These are phyloP conservation scores for Neopestalotiopsis sp. DNA, from an alignment of 2,329 filamentous ascomycete species.

Conservation along the genomic window DNA sequence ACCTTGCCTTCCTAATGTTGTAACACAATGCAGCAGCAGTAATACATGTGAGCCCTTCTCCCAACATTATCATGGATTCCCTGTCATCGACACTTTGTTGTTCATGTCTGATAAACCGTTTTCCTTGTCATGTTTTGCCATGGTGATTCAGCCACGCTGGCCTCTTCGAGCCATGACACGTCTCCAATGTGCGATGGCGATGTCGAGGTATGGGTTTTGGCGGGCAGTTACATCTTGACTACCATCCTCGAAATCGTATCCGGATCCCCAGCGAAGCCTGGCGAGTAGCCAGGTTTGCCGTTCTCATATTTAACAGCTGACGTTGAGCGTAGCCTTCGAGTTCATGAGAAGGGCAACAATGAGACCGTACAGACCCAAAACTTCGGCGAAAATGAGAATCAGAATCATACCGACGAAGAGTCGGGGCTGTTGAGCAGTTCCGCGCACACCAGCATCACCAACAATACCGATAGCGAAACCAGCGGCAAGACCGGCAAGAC, in stretches of 20 bases:
- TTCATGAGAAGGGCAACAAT: slow-evolving; percentile 99
- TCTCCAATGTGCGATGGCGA: neutral
- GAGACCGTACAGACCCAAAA: slow-evolving; percentile 98
- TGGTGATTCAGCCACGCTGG: neutral
- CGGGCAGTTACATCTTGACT: slow-evolving; percentile 13
- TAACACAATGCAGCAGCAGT: slow-evolving; percentile 37
- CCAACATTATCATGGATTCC: slow-evolving; percentile 32
- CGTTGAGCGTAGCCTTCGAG: slow-evolving; percentile 79
- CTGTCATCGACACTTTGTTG: slow-evolving; percentile 1
- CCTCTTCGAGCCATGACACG: neutral
- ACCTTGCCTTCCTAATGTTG: slow-evolving; percentile 30
- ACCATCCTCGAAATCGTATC: slow-evolving; percentile 9
- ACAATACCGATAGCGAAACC: slow-evolving; percentile 82
- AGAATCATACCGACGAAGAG: slow-evolving; percentile 98
- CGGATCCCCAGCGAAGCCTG: neutral
- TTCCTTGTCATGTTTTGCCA: neutral
- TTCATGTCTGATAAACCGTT: neutral
- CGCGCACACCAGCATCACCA: slow-evolving; percentile 86
- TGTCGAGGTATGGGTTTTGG: slow-evolving; percentile 14
- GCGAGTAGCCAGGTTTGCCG: neutral
- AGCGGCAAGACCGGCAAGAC: slow-evolving; percentile 82
- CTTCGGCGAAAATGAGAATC: slow-evolving; percentile 99
- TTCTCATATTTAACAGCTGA: slow-evolving; percentile 58
- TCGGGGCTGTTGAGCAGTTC: slow-evolving; percentile 82
- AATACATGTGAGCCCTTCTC: slow-evolving; percentile 36